phyloP scores from a whole-genome alignment of 2,329 filamentous ascomycete species.

The Dactylonectria estremocensis region DNA sequence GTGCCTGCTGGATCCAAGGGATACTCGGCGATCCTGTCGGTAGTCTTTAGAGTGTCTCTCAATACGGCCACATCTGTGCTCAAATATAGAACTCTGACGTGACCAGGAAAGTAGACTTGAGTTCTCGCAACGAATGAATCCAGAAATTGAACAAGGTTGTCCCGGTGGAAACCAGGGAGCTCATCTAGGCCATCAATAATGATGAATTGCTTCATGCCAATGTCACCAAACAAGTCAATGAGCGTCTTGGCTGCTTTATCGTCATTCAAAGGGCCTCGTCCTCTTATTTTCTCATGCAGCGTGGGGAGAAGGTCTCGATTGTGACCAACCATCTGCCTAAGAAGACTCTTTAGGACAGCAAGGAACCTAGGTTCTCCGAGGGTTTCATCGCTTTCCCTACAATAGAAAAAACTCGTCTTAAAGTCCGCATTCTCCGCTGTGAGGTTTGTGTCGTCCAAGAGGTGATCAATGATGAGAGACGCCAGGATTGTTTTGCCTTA shows the following conservation, averaged over 20 bases:
- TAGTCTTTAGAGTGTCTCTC: background rate
- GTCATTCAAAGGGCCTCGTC: conserved; percentile 12
- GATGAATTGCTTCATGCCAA: conserved; percentile 51
- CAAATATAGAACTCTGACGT: conserved; percentile 10
- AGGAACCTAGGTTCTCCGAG: conserved; percentile 2
- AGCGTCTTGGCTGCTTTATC: conserved; percentile 46
- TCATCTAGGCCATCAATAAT: conserved; percentile 63
- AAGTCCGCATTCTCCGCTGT: conserved; percentile 6
- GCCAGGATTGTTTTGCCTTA: conserved; percentile 60
- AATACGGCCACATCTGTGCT: conserved; percentile 3
- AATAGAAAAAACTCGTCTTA: conserved; percentile 59
- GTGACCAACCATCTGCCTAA: conserved; percentile 10
- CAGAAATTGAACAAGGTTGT: conserved; percentile 48
- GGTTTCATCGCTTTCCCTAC: conserved; percentile 50
- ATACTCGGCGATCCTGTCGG: background rate
- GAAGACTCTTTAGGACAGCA: conserved; percentile 15
- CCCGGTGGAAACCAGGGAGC: conserved; percentile 49
- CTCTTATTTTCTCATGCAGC: conserved; percentile 8
- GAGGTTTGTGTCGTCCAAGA: background rate
- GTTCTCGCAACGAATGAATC: conserved; percentile 9
- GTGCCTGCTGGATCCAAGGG: background rate
- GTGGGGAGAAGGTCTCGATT: conserved; percentile 16
- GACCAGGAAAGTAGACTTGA: conserved; percentile 2
- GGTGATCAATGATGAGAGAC: conserved; percentile 55
- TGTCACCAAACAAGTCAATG: conserved; percentile 50